These are phyloP conservation scores for Debaryomyces prosopidis DNA, from an alignment of 805 yeast genomes.

Conservation along the genomic window DNA sequence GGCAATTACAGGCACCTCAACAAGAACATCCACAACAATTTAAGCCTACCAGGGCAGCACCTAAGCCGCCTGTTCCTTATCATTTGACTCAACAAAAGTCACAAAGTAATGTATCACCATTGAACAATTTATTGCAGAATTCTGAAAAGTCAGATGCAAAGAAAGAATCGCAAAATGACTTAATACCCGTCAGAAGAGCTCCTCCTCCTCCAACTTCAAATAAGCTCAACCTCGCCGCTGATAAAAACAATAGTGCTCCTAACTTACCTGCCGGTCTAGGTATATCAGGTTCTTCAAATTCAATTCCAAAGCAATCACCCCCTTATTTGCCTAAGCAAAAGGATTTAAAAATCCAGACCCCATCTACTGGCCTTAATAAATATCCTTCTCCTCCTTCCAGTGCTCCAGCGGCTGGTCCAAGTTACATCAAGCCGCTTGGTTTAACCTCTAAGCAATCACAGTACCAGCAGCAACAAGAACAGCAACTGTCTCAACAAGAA, in stretches of 20 bases:
- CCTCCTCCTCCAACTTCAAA: slow-evolving; percentile 50
- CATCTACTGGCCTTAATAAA: slow-evolving; percentile 25
- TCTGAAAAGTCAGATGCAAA: slow-evolving; percentile 11
- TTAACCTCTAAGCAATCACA: slow-evolving; percentile 12
- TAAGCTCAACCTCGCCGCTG: background rate
- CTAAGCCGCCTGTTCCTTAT: slow-evolving; percentile 45
- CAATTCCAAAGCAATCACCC: slow-evolving; percentile 30
- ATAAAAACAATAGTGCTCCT: slow-evolving; percentile 7
- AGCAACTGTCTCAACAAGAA: slow-evolving; percentile 4
- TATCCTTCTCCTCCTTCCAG: slow-evolving; percentile 19
- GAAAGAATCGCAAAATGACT: slow-evolving; percentile 20
- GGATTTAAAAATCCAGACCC: slow-evolving; percentile 32
- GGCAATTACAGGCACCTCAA: slow-evolving; percentile 2
- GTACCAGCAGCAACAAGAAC: slow-evolving; percentile 10
- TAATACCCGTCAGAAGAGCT: slow-evolving; percentile 54
- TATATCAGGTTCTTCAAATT: slow-evolving; percentile 13
- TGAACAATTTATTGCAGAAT: slow-evolving; percentile 30
- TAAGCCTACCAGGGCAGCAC: slow-evolving; percentile 42
- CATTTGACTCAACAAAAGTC: slow-evolving; percentile 24
- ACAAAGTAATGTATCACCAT: slow-evolving; percentile 28
- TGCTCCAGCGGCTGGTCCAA: slow-evolving; percentile 12
- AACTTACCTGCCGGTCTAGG: slow-evolving; percentile 24
- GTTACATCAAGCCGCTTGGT: slow-evolving; percentile 20
- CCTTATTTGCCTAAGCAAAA: slow-evolving; percentile 27
- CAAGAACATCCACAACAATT: slow-evolving; percentile 13